A percentile compares a stretch with the other conserved stretches of the same genome.
These are phyloP conservation scores for Arachis hypogaea DNA, from an alignment of 306 rosid genomes.

Conservation along the genomic window DNA sequence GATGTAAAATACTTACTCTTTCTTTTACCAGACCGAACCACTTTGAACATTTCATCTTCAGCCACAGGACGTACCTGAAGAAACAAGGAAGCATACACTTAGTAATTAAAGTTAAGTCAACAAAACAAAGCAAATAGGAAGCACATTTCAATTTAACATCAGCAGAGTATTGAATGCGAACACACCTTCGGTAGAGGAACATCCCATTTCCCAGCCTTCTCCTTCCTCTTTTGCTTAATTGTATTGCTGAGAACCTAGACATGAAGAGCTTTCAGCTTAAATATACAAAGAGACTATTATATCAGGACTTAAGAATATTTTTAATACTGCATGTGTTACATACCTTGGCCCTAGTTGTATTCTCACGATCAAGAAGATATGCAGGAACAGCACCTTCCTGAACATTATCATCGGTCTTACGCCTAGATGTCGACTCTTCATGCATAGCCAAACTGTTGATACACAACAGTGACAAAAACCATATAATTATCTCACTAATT, in stretches of 20 bases:
- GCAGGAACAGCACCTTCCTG: constrained; percentile 85
- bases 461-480: background rate
- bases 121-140: background rate
- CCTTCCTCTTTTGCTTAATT: constrained; percentile 91
- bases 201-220: constrained; percentile 98
- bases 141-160: background rate
- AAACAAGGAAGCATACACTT: constrained; percentile 12
- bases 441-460: constrained; percentile 78
- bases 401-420: constrained; percentile 86
- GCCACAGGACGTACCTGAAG: constrained; percentile 92
- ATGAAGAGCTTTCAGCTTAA: constrained; percentile 26
- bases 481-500: constrained; percentile 15
- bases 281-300: background rate
- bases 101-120: constrained; percentile 3
- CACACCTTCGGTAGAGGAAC: constrained; percentile 92
- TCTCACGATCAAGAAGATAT: constrained; percentile 87
- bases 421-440: constrained; percentile 78
- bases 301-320: background rate
- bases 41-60: constrained; percentile 96
- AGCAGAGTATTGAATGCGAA: background rate
- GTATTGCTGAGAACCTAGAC: constrained; percentile 86
- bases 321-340: constrained; percentile 6
- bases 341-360: constrained; percentile 79
- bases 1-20: constrained; percentile 60
- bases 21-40: constrained; percentile 84